A percentile compares a stretch with the other conserved stretches of the same genome.
phyloP scores from a whole-genome alignment of 805 yeast genomes.

The Saccharomycopsis schoenii region DNA sequence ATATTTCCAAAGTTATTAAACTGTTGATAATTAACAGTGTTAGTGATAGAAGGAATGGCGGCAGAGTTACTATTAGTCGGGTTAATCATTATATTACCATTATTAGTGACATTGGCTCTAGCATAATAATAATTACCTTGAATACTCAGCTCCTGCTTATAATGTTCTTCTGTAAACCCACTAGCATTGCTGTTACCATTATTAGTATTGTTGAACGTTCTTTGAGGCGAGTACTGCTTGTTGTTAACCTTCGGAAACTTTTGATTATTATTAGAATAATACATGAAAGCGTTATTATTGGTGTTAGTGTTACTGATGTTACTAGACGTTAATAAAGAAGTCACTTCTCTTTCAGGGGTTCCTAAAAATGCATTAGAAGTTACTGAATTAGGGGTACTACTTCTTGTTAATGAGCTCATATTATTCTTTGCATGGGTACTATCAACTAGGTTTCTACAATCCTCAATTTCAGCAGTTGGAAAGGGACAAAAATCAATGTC shows the following conservation, averaged over 20 bases:
- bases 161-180: not conserved
- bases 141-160: not conserved
- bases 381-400: conserved; percentile 12
- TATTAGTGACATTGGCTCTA: conserved; percentile 8
- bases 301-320: not conserved
- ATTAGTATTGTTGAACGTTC: not conserved
- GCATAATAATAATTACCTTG: conserved; percentile 9
- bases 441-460: not conserved
- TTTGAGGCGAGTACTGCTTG: conserved; percentile 4
- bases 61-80: not conserved
- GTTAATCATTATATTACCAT: not conserved
- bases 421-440: not conserved
- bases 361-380: conserved; percentile 6
- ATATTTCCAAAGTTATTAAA: not conserved
- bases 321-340: not conserved
- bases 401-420: not conserved
- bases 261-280: not conserved
- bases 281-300: not conserved
- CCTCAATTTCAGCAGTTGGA: conserved; percentile 6
- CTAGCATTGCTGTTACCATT: not conserved
- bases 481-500: conserved; percentile 67
- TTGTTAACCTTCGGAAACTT: not conserved
- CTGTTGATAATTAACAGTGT: not conserved
- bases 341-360: conserved; percentile 11
- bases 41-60: not conserved